These are phyloP conservation scores for Tylopilus orsonianus DNA, from an alignment of 1,284 basidiomycete genomes.

Conservation along the genomic window DNA sequence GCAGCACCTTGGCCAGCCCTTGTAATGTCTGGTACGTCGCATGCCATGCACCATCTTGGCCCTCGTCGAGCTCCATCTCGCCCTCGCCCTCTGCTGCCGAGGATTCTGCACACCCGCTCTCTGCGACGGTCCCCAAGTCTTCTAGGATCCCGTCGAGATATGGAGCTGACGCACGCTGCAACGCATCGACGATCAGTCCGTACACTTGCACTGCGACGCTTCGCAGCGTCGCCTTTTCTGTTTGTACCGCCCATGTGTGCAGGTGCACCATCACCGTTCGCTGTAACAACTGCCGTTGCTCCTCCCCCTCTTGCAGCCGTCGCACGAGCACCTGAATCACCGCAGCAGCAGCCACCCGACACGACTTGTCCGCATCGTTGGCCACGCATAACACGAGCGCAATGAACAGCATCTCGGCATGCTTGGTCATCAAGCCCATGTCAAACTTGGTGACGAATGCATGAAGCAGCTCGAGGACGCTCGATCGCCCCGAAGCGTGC, in stretches of 20 bases:
- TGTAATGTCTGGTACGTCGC: constrained; percentile 81
- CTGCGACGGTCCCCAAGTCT: constrained; percentile 55
- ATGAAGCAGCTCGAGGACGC: constrained; percentile 88
- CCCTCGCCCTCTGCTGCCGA: constrained; percentile 34
- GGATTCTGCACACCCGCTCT: constrained; percentile 43
- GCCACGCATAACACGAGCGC: constrained; percentile 91
- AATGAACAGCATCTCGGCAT: constrained; percentile 90
- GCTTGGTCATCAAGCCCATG: constrained; percentile 71
- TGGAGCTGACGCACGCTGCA: constrained; percentile 48
- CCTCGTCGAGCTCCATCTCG: constrained; percentile 40
- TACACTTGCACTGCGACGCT: constrained; percentile 81
- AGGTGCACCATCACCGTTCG: constrained; percentile 63
- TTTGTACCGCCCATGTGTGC: constrained; percentile 78
- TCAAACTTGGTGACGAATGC: constrained; percentile 89
- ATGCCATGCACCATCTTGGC: constrained; percentile 72
- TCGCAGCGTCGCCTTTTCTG: constrained; percentile 57
- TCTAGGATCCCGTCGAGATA: constrained; percentile 58
- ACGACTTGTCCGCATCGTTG: constrained; percentile 90
- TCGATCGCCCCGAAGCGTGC: constrained; percentile 87
- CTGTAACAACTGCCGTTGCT: constrained; percentile 41
- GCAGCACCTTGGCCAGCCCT: constrained; percentile 64
- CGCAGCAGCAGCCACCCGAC: constrained; percentile 83
- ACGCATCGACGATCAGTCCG: constrained; percentile 69
- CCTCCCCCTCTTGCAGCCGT: constrained; percentile 65
- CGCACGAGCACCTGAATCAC: constrained; percentile 78